Conservation (phyloP, 78 protist species). For the Corallochytrium limacisporum region DNA sequence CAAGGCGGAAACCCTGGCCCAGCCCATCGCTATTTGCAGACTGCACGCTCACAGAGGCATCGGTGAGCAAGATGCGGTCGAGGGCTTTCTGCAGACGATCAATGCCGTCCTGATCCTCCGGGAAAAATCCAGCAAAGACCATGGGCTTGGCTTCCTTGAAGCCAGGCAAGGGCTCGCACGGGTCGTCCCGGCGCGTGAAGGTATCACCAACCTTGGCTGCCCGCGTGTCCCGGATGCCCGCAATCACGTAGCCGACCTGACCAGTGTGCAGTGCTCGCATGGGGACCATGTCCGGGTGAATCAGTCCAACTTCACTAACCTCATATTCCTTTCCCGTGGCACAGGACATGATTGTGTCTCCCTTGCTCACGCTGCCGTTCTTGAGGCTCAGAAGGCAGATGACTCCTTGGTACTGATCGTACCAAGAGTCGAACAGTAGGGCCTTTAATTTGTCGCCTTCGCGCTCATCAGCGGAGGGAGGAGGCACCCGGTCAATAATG, state of each 20-base stretch:
- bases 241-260: constrained; percentile 71
- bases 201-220: constrained; percentile 87
- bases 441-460: constrained; percentile 13
- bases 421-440: constrained; percentile 71
- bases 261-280: constrained; percentile 46
- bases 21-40: constrained; percentile 45
- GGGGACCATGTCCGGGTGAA: constrained; percentile 56
- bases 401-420: constrained; percentile 67
- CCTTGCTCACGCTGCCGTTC: neutral
- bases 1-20: constrained; percentile 80
- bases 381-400: constrained; percentile 36
- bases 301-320: constrained; percentile 55
- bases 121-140: constrained; percentile 61
- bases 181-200: constrained; percentile 4
- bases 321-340: constrained; percentile 27
- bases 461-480: constrained; percentile 17
- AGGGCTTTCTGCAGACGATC: neutral
- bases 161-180: constrained; percentile 50
- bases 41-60: constrained; percentile 17
- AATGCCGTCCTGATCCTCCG: constrained; percentile 26
- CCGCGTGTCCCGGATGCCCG: constrained; percentile 30
- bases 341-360: constrained; percentile 5
- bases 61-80: constrained; percentile 15
- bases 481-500: constrained; percentile 51
- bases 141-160: constrained; percentile 54